Evolutionary conservation across 2,329 filamentous ascomycete genomes (phyloP).

Genomic region (Alternaria hordeiaustralica): DNA sequence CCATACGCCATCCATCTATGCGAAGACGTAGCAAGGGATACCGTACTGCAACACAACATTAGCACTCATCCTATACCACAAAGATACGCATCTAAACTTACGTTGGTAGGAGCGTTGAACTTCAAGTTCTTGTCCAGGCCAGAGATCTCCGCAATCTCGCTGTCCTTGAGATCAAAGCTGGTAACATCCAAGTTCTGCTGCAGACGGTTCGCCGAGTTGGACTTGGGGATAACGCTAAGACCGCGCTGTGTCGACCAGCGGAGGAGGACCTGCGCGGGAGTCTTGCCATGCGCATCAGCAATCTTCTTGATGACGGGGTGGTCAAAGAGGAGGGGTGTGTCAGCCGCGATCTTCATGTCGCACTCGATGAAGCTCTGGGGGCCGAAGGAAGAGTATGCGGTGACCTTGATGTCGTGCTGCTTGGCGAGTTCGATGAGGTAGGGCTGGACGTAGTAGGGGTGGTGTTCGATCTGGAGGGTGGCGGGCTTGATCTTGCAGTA

Average conservation of each 20-base stretch:
- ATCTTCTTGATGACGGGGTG: slow-evolving; percentile 69
- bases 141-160: slow-evolving; percentile 41
- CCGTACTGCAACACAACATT: slow-evolving; percentile 32
- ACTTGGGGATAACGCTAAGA: slow-evolving; percentile 48
- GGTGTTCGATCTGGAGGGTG: slow-evolving; percentile 47
- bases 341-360: slow-evolving; percentile 43
- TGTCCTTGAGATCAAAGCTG: slow-evolving; percentile 37
- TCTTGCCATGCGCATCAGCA: slow-evolving; percentile 68
- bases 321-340: slow-evolving; percentile 42
- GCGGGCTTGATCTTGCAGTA: slow-evolving; percentile 50
- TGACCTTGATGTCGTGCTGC: slow-evolving; percentile 43
- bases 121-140: slow-evolving; percentile 40
- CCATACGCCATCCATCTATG: slow-evolving; percentile 30
- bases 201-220: slow-evolving; percentile 39
- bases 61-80: not conserved
- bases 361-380: slow-evolving; percentile 56
- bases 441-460: slow-evolving; percentile 47
- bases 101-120: slow-evolving; percentile 46
- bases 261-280: slow-evolving; percentile 80
- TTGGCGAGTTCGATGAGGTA: slow-evolving; percentile 45
- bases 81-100: slow-evolving; percentile 20
- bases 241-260: slow-evolving; percentile 83
- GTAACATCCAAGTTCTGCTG: slow-evolving; percentile 43
- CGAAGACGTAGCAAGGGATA: slow-evolving; percentile 46
- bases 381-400: slow-evolving; percentile 48